Evolutionary conservation across 2,329 filamentous ascomycete genomes (phyloP), one percentile per base, ranked within the genome.

Genomic region (Lachnellula occidentalis): DNA sequence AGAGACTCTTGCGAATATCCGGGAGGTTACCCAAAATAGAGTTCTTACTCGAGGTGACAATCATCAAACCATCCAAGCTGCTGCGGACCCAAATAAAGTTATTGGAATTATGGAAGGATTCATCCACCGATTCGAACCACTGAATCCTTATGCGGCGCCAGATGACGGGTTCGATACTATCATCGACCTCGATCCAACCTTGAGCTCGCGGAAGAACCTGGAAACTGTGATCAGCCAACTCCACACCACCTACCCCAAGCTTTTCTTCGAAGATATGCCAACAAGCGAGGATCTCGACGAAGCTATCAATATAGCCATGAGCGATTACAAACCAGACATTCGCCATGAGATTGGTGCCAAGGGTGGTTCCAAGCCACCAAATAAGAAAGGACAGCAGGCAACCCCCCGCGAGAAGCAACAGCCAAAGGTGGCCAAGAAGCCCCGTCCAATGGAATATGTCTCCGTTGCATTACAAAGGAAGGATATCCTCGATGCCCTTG

Each of bases 81-180:
- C 82, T 45, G 87, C 88, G 53, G 81, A 87, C 45, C 72, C 77
- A 46, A 74, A 78, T 17, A 92, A 96, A 70, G 89, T 94, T 53
- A 77, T 94, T 46, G 82, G 83, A 5, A 95, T 99, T 64, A 97
- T 99, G 94, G 89, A 96, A 64, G 90, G 90, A 3, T 99, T 99
- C 72, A 78, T 99, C 61, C 72, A 81, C 12, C 84, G 94, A 36
- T 97, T 96, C 68, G 88, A 99, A 73, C 81, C 86, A 19, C 78
- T 91, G 55, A 81, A 92, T 60, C 74, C 78, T 1, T 78, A 83
- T 17, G 73, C 73, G 7, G 70, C 74, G n/a, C 92, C 94, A 1
- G 94, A 99, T 67, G 78, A 85, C 59, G 79, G 80, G 6, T 99
- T 99, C 64, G 90, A 96, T 66, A 74, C 83, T 3, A 77, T 95